Conservation (phyloP, 306 rosid genomes). For the Casuarina equisetifolia region DNA sequence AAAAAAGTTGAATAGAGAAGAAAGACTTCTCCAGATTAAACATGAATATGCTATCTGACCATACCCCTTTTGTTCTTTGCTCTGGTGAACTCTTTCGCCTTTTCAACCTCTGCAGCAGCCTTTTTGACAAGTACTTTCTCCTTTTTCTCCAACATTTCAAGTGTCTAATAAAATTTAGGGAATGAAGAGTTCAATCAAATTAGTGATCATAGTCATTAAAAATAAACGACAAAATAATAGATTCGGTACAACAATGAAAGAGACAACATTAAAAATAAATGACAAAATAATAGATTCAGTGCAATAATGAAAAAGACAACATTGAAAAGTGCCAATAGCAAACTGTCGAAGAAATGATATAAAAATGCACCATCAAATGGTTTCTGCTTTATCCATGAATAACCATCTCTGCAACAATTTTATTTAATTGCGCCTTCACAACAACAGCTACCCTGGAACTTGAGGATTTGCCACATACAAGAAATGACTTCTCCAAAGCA, state of each 20-base stretch:
- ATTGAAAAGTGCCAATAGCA: neutral
- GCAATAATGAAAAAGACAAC: neutral
- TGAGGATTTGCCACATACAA: neutral
- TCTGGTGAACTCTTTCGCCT: slow-evolving; percentile 83
- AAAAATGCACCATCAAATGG: neutral
- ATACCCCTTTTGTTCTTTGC: slow-evolving; percentile 86
- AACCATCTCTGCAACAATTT: neutral
- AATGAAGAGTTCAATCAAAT: slow-evolving; percentile 15
- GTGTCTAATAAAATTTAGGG: slow-evolving; percentile 59
- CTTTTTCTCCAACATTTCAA: slow-evolving; percentile 99
- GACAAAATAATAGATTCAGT: neutral
- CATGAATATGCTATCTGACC: slow-evolving; percentile 1
- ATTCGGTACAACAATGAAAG: neutral
- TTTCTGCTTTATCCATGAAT: neutral
- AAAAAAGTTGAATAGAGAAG: neutral
- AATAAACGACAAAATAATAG: neutral
- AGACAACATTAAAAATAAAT: neutral
- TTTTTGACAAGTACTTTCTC: slow-evolving; percentile 90
- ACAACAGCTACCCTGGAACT: neutral
- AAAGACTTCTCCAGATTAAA: slow-evolving; percentile 2
- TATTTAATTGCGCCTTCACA: neutral
- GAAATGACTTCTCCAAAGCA: neutral
- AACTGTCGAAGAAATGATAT: neutral
- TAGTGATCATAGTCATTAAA: neutral
- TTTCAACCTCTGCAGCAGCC: slow-evolving; percentile 80